Evolutionary conservation across 2,329 filamentous ascomycete species (phyloP).

Genomic region (Xylaria sp.): DNA sequence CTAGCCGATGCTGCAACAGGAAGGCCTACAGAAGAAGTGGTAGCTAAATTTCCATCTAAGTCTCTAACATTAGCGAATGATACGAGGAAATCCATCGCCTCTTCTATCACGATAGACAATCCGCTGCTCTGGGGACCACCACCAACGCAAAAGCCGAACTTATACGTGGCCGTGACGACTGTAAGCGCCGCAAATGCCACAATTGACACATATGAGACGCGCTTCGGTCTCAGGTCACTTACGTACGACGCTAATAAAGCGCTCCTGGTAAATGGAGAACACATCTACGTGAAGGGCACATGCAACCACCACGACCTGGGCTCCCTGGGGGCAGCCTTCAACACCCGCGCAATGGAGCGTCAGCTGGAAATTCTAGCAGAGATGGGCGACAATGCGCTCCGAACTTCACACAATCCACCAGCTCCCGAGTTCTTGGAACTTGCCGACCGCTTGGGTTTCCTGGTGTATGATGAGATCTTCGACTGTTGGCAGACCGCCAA

Average conservation of each 20-base stretch:
- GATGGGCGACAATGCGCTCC: slow-evolving; percentile 61
- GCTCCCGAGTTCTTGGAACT: slow-evolving; percentile 62
- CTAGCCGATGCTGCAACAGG: slow-evolving; percentile 51
- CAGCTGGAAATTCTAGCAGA: slow-evolving; percentile 62
- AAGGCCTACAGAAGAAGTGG: slow-evolving; percentile 44
- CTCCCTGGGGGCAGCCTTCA: slow-evolving; percentile 62
- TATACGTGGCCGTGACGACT: slow-evolving; percentile 60
- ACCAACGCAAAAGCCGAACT: slow-evolving; percentile 58
- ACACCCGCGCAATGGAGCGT: slow-evolving; percentile 59
- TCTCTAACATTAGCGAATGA: slow-evolving; percentile 47
- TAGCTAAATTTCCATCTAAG: slow-evolving; percentile 53
- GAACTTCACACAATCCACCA: slow-evolving; percentile 65
- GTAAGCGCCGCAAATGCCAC: slow-evolving; percentile 45
- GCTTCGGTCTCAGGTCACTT: slow-evolving; percentile 61
- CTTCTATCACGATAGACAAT: slow-evolving; percentile 50
- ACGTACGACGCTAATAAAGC: slow-evolving; percentile 55
- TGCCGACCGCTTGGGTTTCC: slow-evolving; percentile 60
- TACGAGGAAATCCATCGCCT: slow-evolving; percentile 50
- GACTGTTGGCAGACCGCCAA: slow-evolving; percentile 63
- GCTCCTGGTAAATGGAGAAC: slow-evolving; percentile 59
- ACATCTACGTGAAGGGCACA: slow-evolving; percentile 58
- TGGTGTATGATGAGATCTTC: slow-evolving; percentile 66
- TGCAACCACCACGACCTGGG: slow-evolving; percentile 65
- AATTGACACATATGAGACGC: slow-evolving; percentile 61
- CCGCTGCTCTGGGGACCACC: slow-evolving; percentile 62